phyloP scores from a whole-genome alignment of 2,329 filamentous ascomycete species.

The Didymella sp. region DNA sequence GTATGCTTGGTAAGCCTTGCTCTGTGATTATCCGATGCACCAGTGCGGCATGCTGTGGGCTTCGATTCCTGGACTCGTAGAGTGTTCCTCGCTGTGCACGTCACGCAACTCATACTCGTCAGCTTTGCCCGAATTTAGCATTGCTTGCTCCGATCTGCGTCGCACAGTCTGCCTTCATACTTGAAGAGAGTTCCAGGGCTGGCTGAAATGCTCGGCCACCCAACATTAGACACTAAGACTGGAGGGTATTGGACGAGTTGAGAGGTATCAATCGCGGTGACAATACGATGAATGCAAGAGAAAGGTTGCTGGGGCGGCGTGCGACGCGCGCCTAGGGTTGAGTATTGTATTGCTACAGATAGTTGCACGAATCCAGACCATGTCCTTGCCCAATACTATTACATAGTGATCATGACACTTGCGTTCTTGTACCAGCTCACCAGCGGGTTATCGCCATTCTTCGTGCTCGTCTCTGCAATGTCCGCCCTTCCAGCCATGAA shows the following conservation, averaged over 20 bases:
- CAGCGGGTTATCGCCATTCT: slow-evolving; percentile 91
- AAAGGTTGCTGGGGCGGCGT: background rate
- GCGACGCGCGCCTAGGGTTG: background rate
- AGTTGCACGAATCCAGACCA: background rate
- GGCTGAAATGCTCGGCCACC: background rate
- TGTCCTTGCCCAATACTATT: slow-evolving; percentile 30
- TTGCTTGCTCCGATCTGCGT: background rate
- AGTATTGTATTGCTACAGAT: slow-evolving; percentile 3
- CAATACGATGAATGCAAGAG: background rate
- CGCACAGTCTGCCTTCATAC: background rate
- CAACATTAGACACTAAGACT: background rate
- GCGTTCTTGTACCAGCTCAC: slow-evolving; percentile 95
- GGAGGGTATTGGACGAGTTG: background rate
- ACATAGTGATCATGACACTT: slow-evolving; percentile 87
- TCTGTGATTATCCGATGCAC: background rate
- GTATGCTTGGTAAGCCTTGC: background rate
- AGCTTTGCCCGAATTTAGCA: background rate
- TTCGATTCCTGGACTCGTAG: background rate
- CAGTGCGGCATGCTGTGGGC: background rate
- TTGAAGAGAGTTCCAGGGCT: background rate
- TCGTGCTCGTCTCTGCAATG: slow-evolving; percentile 85
- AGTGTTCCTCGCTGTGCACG: background rate
- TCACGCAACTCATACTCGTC: background rate
- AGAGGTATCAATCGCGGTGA: background rate
- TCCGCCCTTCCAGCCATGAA: slow-evolving; percentile 92